Conservation (phyloP, 192 early-diverging fungal genomes). For the Thamnidium elegans region DNA sequence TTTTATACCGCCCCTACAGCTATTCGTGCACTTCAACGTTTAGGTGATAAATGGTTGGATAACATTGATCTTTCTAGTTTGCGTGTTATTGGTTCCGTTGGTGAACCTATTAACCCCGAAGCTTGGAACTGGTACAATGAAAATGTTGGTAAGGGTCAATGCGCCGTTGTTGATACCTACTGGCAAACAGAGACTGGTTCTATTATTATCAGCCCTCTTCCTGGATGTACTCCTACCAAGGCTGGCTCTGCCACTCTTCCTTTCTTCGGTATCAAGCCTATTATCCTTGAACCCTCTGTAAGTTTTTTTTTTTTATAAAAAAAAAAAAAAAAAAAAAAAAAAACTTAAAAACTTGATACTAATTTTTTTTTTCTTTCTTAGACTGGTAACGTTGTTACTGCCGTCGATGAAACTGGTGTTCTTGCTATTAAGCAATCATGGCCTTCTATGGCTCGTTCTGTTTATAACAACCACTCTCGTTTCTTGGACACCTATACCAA, state of each 20-base stretch:
- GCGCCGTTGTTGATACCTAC: slow-evolving; percentile 95
- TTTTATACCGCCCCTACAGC: slow-evolving; percentile 98
- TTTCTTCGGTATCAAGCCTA: slow-evolving; percentile 93
- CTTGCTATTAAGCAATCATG: slow-evolving; percentile 82
- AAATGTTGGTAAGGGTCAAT: slow-evolving; percentile 79
- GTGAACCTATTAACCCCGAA: slow-evolving; percentile 96
- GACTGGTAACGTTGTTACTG: slow-evolving; percentile 77
- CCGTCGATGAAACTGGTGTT: slow-evolving; percentile 85
- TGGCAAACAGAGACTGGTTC: slow-evolving; percentile 94
- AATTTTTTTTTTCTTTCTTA: no score
- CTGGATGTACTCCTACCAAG: slow-evolving; percentile 86
- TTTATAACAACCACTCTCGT: slow-evolving; percentile 87
- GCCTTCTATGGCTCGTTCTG: slow-evolving; percentile 88
- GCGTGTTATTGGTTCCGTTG: slow-evolving; percentile 89
- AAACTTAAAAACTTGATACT: no score
- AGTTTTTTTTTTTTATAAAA: no score
- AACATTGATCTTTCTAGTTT: slow-evolving; percentile 80
- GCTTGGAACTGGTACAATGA: slow-evolving; percentile 97
- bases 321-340: no score
- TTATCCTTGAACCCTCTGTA: slow-evolving; percentile 70
- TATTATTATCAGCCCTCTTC: slow-evolving; percentile 88
- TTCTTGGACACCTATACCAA: slow-evolving; percentile 90
- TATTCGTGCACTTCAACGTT: slow-evolving; percentile 86
- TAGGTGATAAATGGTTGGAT: slow-evolving; percentile 76
- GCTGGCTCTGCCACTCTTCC: slow-evolving; percentile 93